phyloP scores from a whole-genome alignment of 1,284 basidiomycete genomes.

The Sanghuangporus sanghuang region DNA sequence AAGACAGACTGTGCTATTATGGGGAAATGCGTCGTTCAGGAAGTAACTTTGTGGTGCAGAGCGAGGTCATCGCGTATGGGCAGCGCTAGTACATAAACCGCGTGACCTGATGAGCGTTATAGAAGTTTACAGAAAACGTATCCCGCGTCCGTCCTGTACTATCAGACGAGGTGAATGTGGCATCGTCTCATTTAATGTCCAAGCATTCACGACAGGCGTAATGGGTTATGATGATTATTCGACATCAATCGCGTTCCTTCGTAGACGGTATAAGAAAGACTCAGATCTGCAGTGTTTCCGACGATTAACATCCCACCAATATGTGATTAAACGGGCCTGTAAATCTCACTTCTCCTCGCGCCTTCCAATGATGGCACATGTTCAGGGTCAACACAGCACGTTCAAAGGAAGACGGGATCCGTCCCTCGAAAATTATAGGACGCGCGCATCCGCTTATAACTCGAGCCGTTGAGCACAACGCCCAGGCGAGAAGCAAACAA shows the following conservation, averaged over 20 bases:
- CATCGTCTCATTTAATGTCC: conserved; percentile 21
- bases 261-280: neutral
- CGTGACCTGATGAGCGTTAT: too few relatives aligned
- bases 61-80: conserved; percentile 22
- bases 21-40: conserved; percentile 21
- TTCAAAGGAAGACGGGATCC: neutral
- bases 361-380: conserved; percentile 22
- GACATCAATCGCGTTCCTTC: neutral
- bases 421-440: conserved; percentile 4
- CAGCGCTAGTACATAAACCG: conserved; percentile 19
- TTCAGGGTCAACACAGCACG: neutral
- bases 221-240: conserved; percentile 19
- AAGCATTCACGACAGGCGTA: conserved; percentile 22
- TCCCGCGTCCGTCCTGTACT: conserved; percentile 23
- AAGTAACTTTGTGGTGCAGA: conserved; percentile 21
- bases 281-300: conserved; percentile 22
- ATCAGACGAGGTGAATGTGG: conserved; percentile 21
- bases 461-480: neutral
- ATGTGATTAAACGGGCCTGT: conserved; percentile 24
- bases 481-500: neutral
- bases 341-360: conserved; percentile 21
- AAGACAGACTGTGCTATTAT: conserved; percentile 21
- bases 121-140: neutral
- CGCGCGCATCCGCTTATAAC: neutral
- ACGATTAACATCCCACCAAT: conserved; percentile 24